Evolutionary conservation across 1,284 basidiomycete genomes (phyloP).

Genomic region (Pisolithus thermaeus): DNA sequence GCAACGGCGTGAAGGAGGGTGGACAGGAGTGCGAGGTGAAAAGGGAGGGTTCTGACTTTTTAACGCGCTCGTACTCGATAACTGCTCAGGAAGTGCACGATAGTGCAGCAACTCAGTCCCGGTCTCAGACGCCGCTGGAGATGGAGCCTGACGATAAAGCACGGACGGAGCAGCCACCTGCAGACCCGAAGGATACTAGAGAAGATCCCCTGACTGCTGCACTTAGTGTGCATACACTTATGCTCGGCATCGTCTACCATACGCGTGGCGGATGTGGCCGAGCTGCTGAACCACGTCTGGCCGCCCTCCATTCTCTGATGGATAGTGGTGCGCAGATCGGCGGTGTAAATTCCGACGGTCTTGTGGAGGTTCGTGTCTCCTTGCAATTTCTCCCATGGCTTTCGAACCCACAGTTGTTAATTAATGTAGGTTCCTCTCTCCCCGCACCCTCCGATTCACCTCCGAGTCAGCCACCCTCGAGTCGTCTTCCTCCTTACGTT

Average conservation of each 20-base stretch:
- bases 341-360: conserved; percentile 37
- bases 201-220: conserved; percentile 34
- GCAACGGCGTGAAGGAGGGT: conserved; percentile 3
- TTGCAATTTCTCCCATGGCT: conserved; percentile 1
- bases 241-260: conserved; percentile 52
- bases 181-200: conserved; percentile 5
- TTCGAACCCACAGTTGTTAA: conserved; percentile 3
- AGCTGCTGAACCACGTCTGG: conserved; percentile 42
- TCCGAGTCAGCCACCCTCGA: conserved; percentile 63
- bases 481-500: conserved; percentile 58
- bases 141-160: conserved; percentile 3
- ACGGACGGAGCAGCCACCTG: not conserved
- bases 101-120: conserved; percentile 21
- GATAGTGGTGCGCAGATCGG: conserved; percentile 50
- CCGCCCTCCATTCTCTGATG: conserved; percentile 54
- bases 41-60: conserved; percentile 7
- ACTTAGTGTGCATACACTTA: conserved; percentile 47
- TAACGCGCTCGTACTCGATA: conserved; percentile 27
- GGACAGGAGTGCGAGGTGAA: conserved; percentile 13
- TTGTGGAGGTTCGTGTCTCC: conserved; percentile 39
- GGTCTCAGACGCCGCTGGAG: conserved; percentile 15
- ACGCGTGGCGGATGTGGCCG: conserved; percentile 48
- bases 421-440: conserved; percentile 30
- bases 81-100: conserved; percentile 24
- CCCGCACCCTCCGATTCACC: conserved; percentile 38